phyloP scores from a whole-genome alignment of 1,139 yeast species.

The Pichia sp. region DNA sequence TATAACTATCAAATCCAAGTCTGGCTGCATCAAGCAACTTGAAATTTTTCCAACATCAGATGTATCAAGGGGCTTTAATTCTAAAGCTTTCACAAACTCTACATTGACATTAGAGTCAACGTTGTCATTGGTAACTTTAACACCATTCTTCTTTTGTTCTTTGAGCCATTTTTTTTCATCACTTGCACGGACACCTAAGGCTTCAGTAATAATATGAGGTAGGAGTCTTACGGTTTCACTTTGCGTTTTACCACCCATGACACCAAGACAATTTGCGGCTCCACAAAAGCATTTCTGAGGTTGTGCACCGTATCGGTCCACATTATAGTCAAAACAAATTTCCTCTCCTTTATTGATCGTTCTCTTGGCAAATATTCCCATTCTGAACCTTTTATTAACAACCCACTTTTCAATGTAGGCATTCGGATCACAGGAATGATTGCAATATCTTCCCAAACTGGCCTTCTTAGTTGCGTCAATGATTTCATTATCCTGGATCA shows the following conservation, averaged over 20 bases:
- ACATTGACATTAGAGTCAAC: slow-evolving; percentile 57
- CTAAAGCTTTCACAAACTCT: slow-evolving; percentile 58
- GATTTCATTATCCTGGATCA: slow-evolving; percentile 88
- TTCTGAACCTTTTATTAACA: slow-evolving; percentile 79
- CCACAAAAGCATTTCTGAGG: slow-evolving; percentile 96
- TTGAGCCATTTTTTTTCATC: slow-evolving; percentile 64
- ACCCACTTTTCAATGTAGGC: slow-evolving; percentile 97
- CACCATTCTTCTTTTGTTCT: slow-evolving; percentile 47
- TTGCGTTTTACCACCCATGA: slow-evolving; percentile 95
- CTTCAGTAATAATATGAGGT: slow-evolving; percentile 81
- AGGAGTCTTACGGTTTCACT: slow-evolving; percentile 81
- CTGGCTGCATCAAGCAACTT: slow-evolving; percentile 70
- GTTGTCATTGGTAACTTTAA: slow-evolving; percentile 47
- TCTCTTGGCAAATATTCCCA: slow-evolving; percentile 92
- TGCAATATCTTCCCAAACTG: slow-evolving; percentile 82
- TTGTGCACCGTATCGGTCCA: slow-evolving; percentile 91
- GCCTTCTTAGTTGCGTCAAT: slow-evolving; percentile 93
- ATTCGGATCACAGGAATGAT: slow-evolving; percentile 93
- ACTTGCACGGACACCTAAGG: slow-evolving; percentile 71
- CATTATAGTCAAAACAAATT: slow-evolving; percentile 91
- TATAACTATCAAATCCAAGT: slow-evolving; percentile 65
- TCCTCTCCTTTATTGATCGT: slow-evolving; percentile 77
- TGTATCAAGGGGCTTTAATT: slow-evolving; percentile 49
- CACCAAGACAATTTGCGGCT: slow-evolving; percentile 84
- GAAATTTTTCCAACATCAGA: slow-evolving; percentile 72